phyloP scores from a whole-genome alignment of 2,329 filamentous ascomycete genomes.

The Fonsecaea multimorphosa region DNA sequence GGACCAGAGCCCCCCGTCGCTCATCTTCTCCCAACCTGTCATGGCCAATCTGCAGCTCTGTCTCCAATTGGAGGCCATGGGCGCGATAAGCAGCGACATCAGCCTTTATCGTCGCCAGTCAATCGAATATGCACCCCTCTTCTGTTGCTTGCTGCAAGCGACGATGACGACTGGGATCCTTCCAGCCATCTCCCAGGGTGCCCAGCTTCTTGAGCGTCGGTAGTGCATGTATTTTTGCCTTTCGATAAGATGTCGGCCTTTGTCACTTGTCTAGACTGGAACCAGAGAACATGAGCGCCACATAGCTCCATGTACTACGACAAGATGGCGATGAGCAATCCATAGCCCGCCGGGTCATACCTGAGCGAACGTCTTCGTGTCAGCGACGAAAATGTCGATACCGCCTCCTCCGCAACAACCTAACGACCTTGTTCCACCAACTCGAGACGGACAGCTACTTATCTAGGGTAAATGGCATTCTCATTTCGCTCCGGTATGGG shows the following conservation, averaged over 20 bases:
- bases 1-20: neutral
- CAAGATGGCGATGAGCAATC: neutral
- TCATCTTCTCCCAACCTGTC: neutral
- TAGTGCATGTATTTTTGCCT: no score
- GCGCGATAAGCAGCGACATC: neutral
- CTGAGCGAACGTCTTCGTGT: neutral
- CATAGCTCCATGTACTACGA: neutral
- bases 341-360: neutral
- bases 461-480: neutral
- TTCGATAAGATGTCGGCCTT: no score
- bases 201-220: neutral
- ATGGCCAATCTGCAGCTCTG: neutral
- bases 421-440: neutral
- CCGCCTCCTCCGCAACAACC: neutral
- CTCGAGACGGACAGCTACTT: neutral
- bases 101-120: neutral
- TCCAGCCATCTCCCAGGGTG: neutral
- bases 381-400: neutral
- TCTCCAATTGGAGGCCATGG: neutral
- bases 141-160: neutral
- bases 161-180: neutral
- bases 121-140: neutral
- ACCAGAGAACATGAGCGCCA: neutral
- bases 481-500: neutral
- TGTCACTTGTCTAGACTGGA: no score